Evolutionary conservation across 257 asterid species (phyloP), one percentile per base, ranked within the genome.

Genomic region (Capsicum chinense): DNA sequence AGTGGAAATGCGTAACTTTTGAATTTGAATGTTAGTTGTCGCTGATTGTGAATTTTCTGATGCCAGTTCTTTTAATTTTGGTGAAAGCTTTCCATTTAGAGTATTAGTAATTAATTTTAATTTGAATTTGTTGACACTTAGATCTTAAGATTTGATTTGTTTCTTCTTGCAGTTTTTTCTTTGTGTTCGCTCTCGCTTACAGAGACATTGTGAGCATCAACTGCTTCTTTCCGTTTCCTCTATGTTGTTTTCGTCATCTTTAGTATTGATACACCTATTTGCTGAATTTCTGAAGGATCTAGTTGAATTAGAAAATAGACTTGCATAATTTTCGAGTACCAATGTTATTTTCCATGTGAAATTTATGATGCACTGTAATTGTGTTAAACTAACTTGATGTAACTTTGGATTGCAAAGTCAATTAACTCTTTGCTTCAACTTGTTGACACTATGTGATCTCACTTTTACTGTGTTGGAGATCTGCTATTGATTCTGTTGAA

Each of bases 261-360:
- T 81, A 15, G 63, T 33, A 68, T 68, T 52, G 71, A 63, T 16
- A 48, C 60, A 48, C 19, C 47, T 47, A n/a, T 63, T 81, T 63
- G 48, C 78, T n/a, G 78, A 59, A 71, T n/a, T 74, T 74, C 81
- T 50, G 62, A 74, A 74, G 19, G 47, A 74, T 74, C 62, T 74
- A 21, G 62, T 74, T 74, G 44, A 74, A 74, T 13, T 50, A 5
- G 81, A 74, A 19, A 15, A 42, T 69, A 39, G 8, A 69, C 54
- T 2, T 69, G 79, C 79, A 69, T 69, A 69, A 16, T 69, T 69
- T 69, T 16, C 33, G 4, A 16, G 56, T 68, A 37, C 26, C 26
- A 2, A 68, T 39, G 78, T 37, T 37, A 37, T 68, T 68, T 58
- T 7, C 78, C 78, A 39, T 37, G 14, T 68, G 60, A 73, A 19